Evolutionary conservation across 1,139 yeast species (phyloP), one percentile per base, ranked within the genome.

Genomic region (Candida gigantensis): DNA sequence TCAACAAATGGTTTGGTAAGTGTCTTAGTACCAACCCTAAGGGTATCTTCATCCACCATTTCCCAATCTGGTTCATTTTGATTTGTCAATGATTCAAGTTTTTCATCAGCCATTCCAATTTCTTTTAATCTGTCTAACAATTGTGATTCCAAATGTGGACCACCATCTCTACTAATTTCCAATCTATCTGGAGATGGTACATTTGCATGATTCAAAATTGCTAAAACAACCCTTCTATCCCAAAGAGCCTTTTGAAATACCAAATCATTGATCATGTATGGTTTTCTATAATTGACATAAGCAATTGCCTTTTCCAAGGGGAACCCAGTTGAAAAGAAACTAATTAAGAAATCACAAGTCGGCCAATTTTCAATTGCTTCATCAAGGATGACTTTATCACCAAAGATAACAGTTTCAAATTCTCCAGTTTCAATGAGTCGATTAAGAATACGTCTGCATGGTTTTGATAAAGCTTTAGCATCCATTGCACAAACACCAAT

Each of bases 401-500:
- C 98, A 66, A 94, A 94, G 40, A 92, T 89, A 19, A 94, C 85
- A 0, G 97, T 89, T 58, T 94, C 97, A 59, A 94, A 92, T 61
- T 92, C 98, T 19, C 96, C 97, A 50, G 87, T 83, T 50, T 87
- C 95, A 45, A 90, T 86, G 53, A 94, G 68, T 35, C 96, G 70
- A 58, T 87, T 90, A 50, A 94, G 70, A 45, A 94, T 94, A 44
- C 85, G 87, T 44, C 97, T 73, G 57, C 97, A 92, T 2, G 99
- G 98, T 62, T 94, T 94, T 26, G 95, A 85, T 57, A 95, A 74
- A 1, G 90, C 98, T 60, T 94, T 94, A 38, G 92, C 83, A 60
- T 94, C 98, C 97, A 94, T 90, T 6, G 99, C 99, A 67, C 98
- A 94, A 1, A 94, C 96, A 32, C 99, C 99, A 51, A 94, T 88